Percentiles rank a stretch among this genome's conserved stretches.
Conservation (phyloP, 768 basidiomycete genomes). For the Leccinum variicolor region DNA sequence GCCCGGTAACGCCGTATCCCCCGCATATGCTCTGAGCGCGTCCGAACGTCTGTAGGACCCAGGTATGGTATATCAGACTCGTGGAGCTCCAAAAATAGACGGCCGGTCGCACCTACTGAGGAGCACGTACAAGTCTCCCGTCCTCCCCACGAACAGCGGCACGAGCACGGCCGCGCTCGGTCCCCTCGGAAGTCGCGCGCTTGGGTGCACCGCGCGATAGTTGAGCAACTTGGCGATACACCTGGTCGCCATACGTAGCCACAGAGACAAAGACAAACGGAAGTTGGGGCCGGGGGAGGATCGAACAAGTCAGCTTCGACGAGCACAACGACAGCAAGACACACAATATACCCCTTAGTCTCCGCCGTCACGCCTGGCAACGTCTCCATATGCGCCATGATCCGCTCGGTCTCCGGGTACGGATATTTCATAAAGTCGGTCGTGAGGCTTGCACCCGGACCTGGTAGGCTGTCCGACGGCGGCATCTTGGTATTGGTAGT, state of each 20-base stretch:
- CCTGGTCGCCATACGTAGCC: conserved; percentile 3
- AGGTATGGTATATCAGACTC: not conserved
- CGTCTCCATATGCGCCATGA: conserved; percentile 9
- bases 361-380: conserved; percentile 17
- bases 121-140: conserved; percentile 81
- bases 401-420: conserved; percentile 6
- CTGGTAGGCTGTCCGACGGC: conserved; percentile 7
- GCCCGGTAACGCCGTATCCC: conserved; percentile 86
- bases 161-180: conserved; percentile 75
- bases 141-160: conserved; percentile 79
- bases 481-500: conserved; percentile 1
- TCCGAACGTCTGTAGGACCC: conserved; percentile 58
- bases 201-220: conserved; percentile 25
- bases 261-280: not conserved
- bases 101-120: conserved; percentile 65
- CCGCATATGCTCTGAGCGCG: conserved; percentile 71
- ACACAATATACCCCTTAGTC: conserved; percentile 18
- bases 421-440: conserved; percentile 20
- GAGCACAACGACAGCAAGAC: not conserved
- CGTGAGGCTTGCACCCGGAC: not conserved
- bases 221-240: conserved; percentile 26
- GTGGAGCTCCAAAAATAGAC: not conserved
- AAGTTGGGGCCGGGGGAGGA: not conserved
- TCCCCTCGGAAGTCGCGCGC: conserved; percentile 49
- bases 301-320: not conserved